Evolutionary conservation across 495 filamentous ascomycete genomes (phyloP).

Genomic region (Penicillium flavigenum): DNA sequence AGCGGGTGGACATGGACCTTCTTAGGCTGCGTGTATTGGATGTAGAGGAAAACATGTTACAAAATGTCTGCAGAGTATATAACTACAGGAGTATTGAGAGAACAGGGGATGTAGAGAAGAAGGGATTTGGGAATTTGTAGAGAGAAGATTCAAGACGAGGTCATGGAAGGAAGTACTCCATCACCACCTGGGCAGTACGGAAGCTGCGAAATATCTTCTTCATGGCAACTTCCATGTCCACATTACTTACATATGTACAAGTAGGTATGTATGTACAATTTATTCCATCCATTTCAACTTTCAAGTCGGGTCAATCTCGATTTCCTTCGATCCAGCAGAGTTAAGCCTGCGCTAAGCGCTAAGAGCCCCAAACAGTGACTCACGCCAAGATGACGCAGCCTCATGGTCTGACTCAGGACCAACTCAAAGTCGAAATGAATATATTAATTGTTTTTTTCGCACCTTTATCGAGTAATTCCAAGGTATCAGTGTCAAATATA

Average conservation of each 20-base stretch:
- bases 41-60: constrained; percentile 30
- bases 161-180: not conserved
- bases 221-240: not conserved
- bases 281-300: not conserved
- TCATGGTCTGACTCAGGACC: not conserved
- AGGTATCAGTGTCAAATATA: constrained; percentile 1
- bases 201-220: not conserved
- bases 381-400: constrained; percentile 4
- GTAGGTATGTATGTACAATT: too few relatives aligned
- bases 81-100: not conserved
- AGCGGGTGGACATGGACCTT: constrained; percentile 64
- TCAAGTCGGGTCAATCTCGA: not conserved
- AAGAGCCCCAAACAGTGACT: not conserved
- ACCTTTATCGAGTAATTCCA: too few relatives aligned
- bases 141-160: not conserved
- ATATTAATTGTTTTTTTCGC: not conserved
- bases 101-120: not conserved
- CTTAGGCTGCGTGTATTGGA: constrained; percentile 47
- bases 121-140: not conserved
- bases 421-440: not conserved
- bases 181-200: not conserved
- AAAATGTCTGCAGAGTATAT: constrained; percentile 27
- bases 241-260: too few relatives aligned
- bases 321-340: not conserved
- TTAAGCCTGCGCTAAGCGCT: not conserved